phyloP scores from a whole-genome alignment of 768 basidiomycete species.

The Podaxis rugospora region DNA sequence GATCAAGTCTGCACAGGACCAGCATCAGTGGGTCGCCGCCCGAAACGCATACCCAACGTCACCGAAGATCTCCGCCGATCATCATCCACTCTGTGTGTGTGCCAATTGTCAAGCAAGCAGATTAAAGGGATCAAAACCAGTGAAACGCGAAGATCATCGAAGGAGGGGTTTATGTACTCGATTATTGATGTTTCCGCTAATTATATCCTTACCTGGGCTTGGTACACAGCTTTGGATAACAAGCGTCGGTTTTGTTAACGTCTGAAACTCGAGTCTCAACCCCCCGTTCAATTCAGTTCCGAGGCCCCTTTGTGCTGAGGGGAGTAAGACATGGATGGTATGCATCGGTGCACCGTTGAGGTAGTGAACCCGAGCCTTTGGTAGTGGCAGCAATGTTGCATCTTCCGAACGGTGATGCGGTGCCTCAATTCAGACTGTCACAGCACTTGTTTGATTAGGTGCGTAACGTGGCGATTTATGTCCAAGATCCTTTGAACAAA shows the following conservation, averaged over 20 bases:
- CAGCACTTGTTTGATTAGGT: neutral
- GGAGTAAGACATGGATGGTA: neutral
- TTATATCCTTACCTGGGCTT: neutral
- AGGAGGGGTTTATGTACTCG: neutral
- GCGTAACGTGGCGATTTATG: no score
- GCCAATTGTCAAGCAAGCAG: neutral
- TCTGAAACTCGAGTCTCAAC: neutral
- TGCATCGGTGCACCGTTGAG: neutral
- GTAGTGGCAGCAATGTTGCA: neutral
- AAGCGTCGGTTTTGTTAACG: neutral
- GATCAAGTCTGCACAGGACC: neutral
- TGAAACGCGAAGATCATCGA: neutral
- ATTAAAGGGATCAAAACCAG: neutral
- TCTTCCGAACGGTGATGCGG: neutral
- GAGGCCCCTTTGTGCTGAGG: neutral
- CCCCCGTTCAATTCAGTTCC: neutral
- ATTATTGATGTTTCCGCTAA: neutral
- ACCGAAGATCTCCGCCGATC: neutral
- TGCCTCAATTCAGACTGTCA: neutral
- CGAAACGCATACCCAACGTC: neutral
- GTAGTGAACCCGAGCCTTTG: neutral
- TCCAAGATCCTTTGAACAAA: neutral
- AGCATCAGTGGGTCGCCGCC: neutral
- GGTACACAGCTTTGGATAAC: neutral
- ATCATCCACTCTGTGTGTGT: neutral